These are phyloP conservation scores for Sabuloglossum arenarium DNA, from an alignment of 495 filamentous ascomycete genomes.

Conservation along the genomic window DNA sequence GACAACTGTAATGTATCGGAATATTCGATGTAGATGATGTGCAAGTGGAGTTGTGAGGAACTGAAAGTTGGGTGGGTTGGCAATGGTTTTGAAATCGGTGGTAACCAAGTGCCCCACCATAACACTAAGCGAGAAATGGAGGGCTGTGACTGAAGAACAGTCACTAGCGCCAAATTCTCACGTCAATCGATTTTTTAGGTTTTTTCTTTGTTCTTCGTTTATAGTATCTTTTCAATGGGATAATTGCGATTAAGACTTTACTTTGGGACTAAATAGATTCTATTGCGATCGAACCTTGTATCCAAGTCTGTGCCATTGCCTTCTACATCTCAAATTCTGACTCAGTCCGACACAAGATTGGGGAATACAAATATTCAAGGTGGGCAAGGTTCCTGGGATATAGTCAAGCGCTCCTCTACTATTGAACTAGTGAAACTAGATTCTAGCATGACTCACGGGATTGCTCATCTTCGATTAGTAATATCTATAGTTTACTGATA, in stretches of 20 bases:
- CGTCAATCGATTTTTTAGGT: too few relatives aligned
- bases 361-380: too few relatives aligned
- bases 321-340: too few relatives aligned
- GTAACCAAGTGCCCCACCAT: not conserved
- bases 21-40: not conserved
- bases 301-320: too few relatives aligned
- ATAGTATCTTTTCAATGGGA: too few relatives aligned
- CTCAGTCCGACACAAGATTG: too few relatives aligned
- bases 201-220: too few relatives aligned
- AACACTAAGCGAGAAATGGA: not conserved
- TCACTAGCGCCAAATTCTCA: not conserved
- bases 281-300: too few relatives aligned
- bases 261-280: too few relatives aligned
- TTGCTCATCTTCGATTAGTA: not conserved
- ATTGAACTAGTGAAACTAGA: not conserved
- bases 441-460: not conserved
- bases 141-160: not conserved
- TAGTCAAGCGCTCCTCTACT: too few relatives aligned
- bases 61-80: not conserved
- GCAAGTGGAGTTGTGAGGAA: not conserved
- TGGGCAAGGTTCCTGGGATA: too few relatives aligned
- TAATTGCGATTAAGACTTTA: too few relatives aligned
- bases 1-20: not conserved
- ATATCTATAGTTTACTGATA: not conserved
- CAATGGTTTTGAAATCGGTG: not conserved